Evolutionary conservation across 768 basidiomycete genomes (phyloP).

Genomic region (Boletellus emodensis): DNA sequence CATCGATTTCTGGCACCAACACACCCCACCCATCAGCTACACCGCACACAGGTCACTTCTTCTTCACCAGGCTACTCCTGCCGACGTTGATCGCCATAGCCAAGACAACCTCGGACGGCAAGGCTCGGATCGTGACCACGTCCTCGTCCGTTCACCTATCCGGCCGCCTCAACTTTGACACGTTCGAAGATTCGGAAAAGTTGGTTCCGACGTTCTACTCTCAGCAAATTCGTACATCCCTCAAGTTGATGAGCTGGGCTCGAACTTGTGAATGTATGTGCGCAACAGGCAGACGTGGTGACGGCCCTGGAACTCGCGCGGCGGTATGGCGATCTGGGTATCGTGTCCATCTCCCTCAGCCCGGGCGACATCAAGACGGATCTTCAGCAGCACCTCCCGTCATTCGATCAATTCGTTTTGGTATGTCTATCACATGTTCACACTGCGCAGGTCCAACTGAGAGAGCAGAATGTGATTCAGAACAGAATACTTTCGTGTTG

Average conservation of each 20-base stretch:
- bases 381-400: conserved; percentile 23
- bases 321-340: conserved; percentile 42
- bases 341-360: conserved; percentile 44
- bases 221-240: conserved; percentile 44
- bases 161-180: conserved; percentile 36
- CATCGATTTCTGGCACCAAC: background rate
- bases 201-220: conserved; percentile 28
- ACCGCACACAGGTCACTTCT: conserved; percentile 48
- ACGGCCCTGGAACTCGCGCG: conserved; percentile 44
- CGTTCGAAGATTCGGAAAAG: conserved; percentile 35
- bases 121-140: conserved; percentile 45
- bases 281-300: conserved; percentile 41
- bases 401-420: conserved; percentile 3
- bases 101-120: conserved; percentile 35
- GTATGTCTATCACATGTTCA: conserved; percentile 6
- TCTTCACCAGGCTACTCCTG: conserved; percentile 52
- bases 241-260: too few relatives aligned
- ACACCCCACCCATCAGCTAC: background rate
- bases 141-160: conserved; percentile 40
- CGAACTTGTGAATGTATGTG: background rate
- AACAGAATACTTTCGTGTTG: conserved; percentile 21
- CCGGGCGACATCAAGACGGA: conserved; percentile 40
- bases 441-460: background rate
- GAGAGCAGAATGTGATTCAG: background rate
- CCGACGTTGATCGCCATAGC: conserved; percentile 43